Base-by-base conservation (phyloP, 495 filamentous ascomycete species). In the Aspergillus bertholletiae region DNA sequence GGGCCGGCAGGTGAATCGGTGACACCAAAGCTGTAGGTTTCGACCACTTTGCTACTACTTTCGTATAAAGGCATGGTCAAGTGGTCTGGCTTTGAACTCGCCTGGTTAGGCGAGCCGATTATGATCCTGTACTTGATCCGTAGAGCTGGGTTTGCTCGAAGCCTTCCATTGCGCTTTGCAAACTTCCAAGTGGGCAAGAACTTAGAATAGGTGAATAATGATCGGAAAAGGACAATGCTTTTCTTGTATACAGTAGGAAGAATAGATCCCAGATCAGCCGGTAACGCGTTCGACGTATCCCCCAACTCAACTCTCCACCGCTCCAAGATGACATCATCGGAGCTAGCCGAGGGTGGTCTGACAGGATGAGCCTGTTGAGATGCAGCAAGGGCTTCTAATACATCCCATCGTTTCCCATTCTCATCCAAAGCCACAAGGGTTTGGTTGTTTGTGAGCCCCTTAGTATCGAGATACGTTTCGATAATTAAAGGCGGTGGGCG, bases 171-270 rank as follows among this genome's bases (percentile, higher is more conserved):
- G 43, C 84, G 82, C 62, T 88, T 88, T 26, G 85, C 80, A 58
- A 96, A 87, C 74, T 88, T 95, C 88, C 88, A 96, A 22, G 89
- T 87, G 20, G 95, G 95, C 59, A 96, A 69, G 52, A 96, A 80
- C 59, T 88, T 88, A 23, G 89, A 82, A 49, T 86, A 88, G 13
- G 90, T 80, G 69, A 90, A 97, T n/a, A 98, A 79, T 8, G 91
- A 92, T 54, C 95, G 82, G 71, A 97, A 97, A 56, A 97, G 81
- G 51, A 97, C 87, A 56, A 98, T 94, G 61, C 85, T 87, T 73
- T 93, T 91, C 75, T 97, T 98, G 77, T 98, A 98, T 54, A 94
- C 85, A 21, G 89, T 93, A 5, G 94, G 91, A 45, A 97, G 74
- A 18, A 82, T 81, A 27, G 83, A 77, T 30, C 79, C 83, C 59